phyloP scores from a whole-genome alignment of 306 rosid genomes.

The Corylus heterophylla region DNA sequence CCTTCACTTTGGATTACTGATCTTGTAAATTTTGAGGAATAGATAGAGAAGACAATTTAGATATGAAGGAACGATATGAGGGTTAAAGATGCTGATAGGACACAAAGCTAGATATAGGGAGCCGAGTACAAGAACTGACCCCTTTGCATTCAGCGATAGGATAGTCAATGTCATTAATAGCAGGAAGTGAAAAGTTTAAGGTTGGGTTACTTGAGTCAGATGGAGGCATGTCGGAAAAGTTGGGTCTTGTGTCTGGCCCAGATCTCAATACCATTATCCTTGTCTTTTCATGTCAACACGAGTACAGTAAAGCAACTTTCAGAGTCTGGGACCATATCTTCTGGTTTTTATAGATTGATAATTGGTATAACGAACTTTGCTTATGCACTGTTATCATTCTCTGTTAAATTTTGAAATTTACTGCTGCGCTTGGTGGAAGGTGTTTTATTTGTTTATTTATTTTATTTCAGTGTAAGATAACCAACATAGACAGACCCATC shows the following conservation, averaged over 20 bases:
- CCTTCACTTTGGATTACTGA: no score
- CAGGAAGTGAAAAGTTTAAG: no score
- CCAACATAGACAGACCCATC: not conserved
- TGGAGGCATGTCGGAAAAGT: not conserved
- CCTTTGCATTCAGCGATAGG: no score
- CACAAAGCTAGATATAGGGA: no score
- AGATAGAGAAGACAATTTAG: no score
- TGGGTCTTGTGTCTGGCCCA: not conserved
- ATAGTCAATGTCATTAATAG: no score
- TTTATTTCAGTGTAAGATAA: not conserved
- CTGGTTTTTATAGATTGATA: not conserved
- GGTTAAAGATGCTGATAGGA: no score
- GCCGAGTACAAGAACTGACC: no score
- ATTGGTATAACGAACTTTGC: no score
- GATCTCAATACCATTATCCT: not conserved
- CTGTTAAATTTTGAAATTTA: not conserved
- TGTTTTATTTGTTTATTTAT: no score
- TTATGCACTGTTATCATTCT: not conserved
- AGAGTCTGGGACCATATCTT: not conserved
- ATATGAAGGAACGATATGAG: no score
- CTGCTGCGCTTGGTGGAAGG: not conserved
- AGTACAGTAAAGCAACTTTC: not conserved
- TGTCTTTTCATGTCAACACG: not conserved
- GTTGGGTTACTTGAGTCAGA: not conserved
- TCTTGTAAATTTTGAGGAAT: no score